Evolutionary conservation across 1,284 basidiomycete species (phyloP), one percentile per base, ranked within the genome.

Genomic region (Lignosus rhinocerotis): DNA sequence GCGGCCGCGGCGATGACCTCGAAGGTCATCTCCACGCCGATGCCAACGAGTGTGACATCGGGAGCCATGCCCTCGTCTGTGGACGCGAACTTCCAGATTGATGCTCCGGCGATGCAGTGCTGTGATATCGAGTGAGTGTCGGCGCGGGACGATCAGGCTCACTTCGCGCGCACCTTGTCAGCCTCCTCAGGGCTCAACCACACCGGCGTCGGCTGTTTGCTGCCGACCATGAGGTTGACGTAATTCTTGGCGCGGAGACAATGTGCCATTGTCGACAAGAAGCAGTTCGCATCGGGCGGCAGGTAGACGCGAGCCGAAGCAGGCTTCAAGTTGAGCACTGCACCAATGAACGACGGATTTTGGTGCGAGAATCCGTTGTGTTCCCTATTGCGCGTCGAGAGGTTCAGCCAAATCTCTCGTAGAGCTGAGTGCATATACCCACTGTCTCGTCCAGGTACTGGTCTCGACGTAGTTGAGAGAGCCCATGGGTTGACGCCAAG

Each of bases 281-380:
- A 87, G 66, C 89, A 90, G 73, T 96, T 95, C 36, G 90, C 88
- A 70, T 96, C 94, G n/a, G 93, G 90, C 0, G 94, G 93, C 36
- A 96, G 79, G 72, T 95, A 96, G 41, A 96, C 89, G 14, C 94
- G 84, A 0, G 89, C 90, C 49, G 88, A 79, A 45, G 78, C 75
- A 16, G 89, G 81, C 62, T 93, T 93, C 59, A 95, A 75, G 65
- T 87, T 85, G 59, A 95, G 82, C 34, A 96, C 81, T 1, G 87
- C 87, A 34, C 90, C 90, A 64, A 96, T 93, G 70, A 96, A 90
- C 2, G 88, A 86, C 0, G 92, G 93, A 67, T 93, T 92, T 73
- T 94, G 91, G 70, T 92, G 88, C n/a, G 88, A 90, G 75, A 89
- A 92, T 4, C 87, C 86, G 57, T 88, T 88, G 66, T 88, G 88